Evolutionary conservation across 768 basidiomycete species (phyloP), one percentile per base, ranked within the genome.

Genomic region (Tephrocybe sp.): DNA sequence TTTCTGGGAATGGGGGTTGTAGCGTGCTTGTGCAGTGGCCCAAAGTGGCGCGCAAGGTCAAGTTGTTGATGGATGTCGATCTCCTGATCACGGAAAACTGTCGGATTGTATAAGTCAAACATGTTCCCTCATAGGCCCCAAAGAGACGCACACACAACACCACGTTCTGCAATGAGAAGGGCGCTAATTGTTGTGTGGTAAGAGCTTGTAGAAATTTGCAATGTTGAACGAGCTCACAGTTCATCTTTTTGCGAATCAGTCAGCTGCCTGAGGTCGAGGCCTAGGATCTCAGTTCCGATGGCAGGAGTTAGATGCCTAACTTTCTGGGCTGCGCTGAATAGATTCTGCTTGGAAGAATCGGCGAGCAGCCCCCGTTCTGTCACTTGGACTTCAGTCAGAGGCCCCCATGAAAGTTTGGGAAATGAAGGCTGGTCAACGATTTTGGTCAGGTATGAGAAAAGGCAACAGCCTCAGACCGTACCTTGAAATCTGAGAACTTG

Each of bases 1-100:
- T 76, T 81, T 60, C 81, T 79, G 1, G 91, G 87, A 42, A 92
- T 75, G 0, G 86, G 86, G 9, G 88, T 90, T 2, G 88, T 90
- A 3, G 90, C 86, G 61, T 94, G 90, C 63, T 85, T 88, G 67
- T 93, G 90, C 40, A 90, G 76, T 41, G 80, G 86, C 4, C 89
- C 89, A 48, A 78, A 89, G 61, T 91, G 71, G 14, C 81, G 80
- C 6, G 78, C 86, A 51, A 92, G 71, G n/a, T 85, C 81, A 9
- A 90, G 76, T 59, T 91, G 86, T 54, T 85, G 75, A 41, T 84
- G 72, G 40, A 90, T 79, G 55, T 75, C 73, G 55, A 91, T 68
- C 52, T 85, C 83, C 70, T 91, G 88, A 60, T 88, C 81, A 38
- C 84, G 81, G 73, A 89, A 83, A 71, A 90, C 88, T 88, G 34